These are phyloP conservation scores for Coemansia sp. DNA, from an alignment of 192 early-diverging fungal genomes.

Conservation along the genomic window DNA sequence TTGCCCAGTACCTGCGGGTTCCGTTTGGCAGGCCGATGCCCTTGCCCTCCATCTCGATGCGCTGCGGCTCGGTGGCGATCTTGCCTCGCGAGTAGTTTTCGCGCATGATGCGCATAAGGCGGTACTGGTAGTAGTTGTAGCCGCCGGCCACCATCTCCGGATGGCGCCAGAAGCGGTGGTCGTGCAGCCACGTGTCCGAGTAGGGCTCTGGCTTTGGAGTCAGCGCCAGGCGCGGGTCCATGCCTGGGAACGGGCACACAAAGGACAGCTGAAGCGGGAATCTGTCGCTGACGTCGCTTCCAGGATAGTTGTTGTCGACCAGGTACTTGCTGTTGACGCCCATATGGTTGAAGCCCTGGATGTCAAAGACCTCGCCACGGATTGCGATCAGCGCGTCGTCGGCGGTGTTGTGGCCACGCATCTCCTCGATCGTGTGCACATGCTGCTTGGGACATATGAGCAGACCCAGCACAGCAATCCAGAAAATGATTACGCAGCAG, in stretches of 20 bases:
- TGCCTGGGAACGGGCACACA: conserved; percentile 59
- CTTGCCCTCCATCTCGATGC: conserved; percentile 61
- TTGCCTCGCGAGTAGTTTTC: conserved; percentile 69
- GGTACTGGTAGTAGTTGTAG: conserved; percentile 68
- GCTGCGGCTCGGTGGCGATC: conserved; percentile 61
- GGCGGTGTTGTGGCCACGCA: conserved; percentile 63
- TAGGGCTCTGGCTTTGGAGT: conserved; percentile 59
- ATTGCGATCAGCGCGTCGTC: conserved; percentile 65
- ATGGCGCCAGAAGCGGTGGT: conserved; percentile 65
- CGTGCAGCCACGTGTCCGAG: conserved; percentile 66
- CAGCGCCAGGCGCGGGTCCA: conserved; percentile 57
- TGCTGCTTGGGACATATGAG: conserved; percentile 75
- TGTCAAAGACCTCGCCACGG: conserved; percentile 82
- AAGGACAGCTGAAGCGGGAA: conserved; percentile 70
- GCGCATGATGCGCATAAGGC: conserved; percentile 64
- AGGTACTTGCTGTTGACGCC: conserved; percentile 55
- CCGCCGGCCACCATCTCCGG: conserved; percentile 54
- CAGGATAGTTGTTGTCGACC: conserved; percentile 64
- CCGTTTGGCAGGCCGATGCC: conserved; percentile 45
- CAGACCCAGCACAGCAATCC: conserved; percentile 74
- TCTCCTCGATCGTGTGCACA: conserved; percentile 68
- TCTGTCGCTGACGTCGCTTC: conserved; percentile 64
- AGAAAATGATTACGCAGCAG: conserved; percentile 79
- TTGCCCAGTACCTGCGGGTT: conserved; percentile 60
- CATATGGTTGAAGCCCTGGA: conserved; percentile 64